phyloP scores from a whole-genome alignment of 495 filamentous ascomycete genomes.

The Tuber brumale region DNA sequence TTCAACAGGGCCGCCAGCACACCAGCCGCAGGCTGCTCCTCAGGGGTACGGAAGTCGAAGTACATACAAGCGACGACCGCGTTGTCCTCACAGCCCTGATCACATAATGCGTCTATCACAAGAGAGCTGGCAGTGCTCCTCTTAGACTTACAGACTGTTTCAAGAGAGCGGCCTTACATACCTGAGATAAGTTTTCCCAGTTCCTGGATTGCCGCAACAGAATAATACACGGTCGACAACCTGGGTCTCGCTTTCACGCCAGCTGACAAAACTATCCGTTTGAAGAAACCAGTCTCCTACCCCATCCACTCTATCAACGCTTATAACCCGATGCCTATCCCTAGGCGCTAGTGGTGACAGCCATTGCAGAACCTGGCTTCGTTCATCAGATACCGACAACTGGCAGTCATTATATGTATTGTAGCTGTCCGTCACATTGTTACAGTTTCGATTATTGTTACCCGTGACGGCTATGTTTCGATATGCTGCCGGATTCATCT shows the following conservation, averaged over 20 bases:
- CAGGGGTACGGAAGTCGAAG: neutral
- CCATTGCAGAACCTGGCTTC: too few relatives aligned
- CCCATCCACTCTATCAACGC: neutral
- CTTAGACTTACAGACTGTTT: neutral
- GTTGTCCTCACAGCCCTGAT: neutral
- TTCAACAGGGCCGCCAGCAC: neutral
- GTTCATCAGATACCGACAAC: too few relatives aligned
- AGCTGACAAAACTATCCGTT: neutral
- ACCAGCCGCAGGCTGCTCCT: neutral
- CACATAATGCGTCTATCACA: neutral
- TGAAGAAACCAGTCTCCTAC: neutral
- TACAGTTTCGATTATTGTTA: too few relatives aligned
- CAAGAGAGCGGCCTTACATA: neutral
- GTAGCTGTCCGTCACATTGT: too few relatives aligned
- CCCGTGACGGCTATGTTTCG: too few relatives aligned
- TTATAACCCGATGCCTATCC: too few relatives aligned
- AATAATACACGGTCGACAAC: neutral
- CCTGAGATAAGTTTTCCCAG: neutral
- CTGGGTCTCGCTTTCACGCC: neutral
- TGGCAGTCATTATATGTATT: too few relatives aligned
- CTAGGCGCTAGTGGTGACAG: too few relatives aligned
- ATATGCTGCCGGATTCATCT: too few relatives aligned
- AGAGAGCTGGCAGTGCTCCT: neutral
- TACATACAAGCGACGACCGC: neutral
- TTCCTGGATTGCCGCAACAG: too few relatives aligned